Conservation (phyloP, 352 stramenopile genomes). For the Achlya hypogyna region DNA sequence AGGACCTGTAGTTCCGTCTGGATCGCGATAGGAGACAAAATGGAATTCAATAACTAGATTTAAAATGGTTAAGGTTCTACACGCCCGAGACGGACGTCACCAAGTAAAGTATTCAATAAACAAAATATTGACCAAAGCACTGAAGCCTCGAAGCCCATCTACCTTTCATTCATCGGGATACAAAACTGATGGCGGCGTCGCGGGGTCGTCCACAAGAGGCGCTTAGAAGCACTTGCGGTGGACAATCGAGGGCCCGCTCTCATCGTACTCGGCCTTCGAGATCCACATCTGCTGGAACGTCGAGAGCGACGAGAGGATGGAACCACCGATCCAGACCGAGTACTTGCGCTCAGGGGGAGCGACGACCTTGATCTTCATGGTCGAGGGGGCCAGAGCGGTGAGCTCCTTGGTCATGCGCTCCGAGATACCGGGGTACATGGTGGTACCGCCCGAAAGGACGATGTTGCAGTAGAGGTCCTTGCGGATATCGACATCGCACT, state of each 20-base stretch:
- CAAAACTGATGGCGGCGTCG: neutral
- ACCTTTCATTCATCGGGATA: neutral
- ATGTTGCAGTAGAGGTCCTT: conserved; percentile 95
- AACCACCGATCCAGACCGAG: conserved; percentile 97
- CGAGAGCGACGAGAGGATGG: conserved; percentile 93
- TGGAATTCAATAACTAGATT: neutral
- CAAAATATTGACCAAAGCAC: conserved; percentile 8
- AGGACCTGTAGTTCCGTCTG: neutral
- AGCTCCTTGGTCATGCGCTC: conserved; percentile 93
- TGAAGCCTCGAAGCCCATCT: conserved; percentile 17
- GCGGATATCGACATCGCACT: conserved; percentile 87
- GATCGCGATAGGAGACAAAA: neutral
- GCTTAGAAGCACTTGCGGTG: conserved; percentile 94
- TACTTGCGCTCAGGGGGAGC: conserved; percentile 91
- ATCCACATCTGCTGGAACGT: conserved; percentile 99
- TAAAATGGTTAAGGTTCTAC: neutral
- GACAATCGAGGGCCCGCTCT: conserved; percentile 93
- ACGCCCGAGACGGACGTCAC: neutral
- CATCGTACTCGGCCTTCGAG: conserved; percentile 96
- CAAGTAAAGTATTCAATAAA: neutral
- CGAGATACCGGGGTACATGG: conserved; percentile 93
- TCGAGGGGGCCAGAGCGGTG: conserved; percentile 72
- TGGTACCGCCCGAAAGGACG: conserved; percentile 93
- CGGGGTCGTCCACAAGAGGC: neutral
- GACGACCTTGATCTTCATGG: conserved; percentile 96